Evolutionary conservation across 192 early-diverging fungal species (phyloP).

Genomic region (Globomyces pollinis-pini): DNA sequence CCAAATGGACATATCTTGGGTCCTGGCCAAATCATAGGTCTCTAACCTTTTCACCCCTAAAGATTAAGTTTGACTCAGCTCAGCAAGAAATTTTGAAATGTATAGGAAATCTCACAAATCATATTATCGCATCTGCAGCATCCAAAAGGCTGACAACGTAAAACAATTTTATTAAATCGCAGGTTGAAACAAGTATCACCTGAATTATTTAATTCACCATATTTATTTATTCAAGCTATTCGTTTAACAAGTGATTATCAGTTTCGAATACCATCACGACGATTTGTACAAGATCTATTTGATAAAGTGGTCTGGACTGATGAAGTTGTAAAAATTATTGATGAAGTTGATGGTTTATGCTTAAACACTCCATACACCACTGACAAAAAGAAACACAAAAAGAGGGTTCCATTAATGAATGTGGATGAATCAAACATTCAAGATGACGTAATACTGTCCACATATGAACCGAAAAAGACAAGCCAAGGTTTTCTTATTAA

Average conservation of each 20-base stretch:
- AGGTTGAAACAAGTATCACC: conserved; percentile 58
- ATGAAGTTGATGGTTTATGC: neutral
- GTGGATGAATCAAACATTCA: too few relatives aligned
- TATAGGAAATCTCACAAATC: conserved; percentile 73
- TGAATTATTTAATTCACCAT: conserved; percentile 42
- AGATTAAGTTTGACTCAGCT: conserved; percentile 29
- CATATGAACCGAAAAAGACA: too few relatives aligned
- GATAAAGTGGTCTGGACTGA: conserved; percentile 47
- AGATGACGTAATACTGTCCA: too few relatives aligned
- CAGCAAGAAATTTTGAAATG: conserved; percentile 61
- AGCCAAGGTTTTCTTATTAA: too few relatives aligned
- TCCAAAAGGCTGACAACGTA: conserved; percentile 61
- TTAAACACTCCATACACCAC: neutral
- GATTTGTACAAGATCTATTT: conserved; percentile 71
- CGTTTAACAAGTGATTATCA: conserved; percentile 60
- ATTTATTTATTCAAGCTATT: conserved; percentile 54
- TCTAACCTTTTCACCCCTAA: conserved; percentile 35
- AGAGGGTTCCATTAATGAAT: too few relatives aligned
- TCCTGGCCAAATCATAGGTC: conserved; percentile 37
- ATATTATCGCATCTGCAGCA: conserved; percentile 72
- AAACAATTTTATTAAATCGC: conserved; percentile 7
- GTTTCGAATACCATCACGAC: conserved; percentile 61
- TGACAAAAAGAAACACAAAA: too few relatives aligned
- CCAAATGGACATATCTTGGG: conserved; percentile 27
- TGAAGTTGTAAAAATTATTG: neutral